Base-by-base conservation (phyloP, 306 rosid genomes). In the Hylodesmum podocarpum region DNA sequence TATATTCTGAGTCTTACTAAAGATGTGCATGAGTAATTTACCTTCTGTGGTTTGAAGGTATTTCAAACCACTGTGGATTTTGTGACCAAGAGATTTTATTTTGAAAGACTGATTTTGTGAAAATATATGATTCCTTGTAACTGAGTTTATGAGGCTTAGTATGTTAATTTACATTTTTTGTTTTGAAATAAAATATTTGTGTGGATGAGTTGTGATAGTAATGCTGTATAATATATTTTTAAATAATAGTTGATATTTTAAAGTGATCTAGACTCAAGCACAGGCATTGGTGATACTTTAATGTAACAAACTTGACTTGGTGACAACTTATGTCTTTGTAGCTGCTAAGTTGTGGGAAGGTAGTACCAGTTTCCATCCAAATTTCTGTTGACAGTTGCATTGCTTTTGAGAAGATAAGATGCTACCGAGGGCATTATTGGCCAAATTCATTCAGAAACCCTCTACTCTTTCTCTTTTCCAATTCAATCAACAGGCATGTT, bases 401-500 rank as follows among this genome's bases (percentile, higher is more conserved):
- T 49, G 8, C 18, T 71, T 46, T 0, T 8, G 2, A 40, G 66
- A 28, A 51, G 21, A 28, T 8, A 57, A 59, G 79, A 78, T 70
- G 94, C 64, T 85, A 84, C 67, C 81, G 70, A 84, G 82, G 71
- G 86, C 68, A 33, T 40, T 90, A 41, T 66, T 86, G 33, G 41
- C 46, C 6, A 79, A 73, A 83, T 77, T 83, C 74, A 58, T 44
- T 13, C 70, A 22, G 69, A 76, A 81, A 31, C 57, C 66, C 40
- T 16, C 81, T 36, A 25, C 44, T 33, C 2, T 62, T 83, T 28
- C 78, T 70, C 68, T 61, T 12, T 75, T 88, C 67, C 93, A 74
- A 63, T 86, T 89, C 85, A 85, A 80, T 51, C 98, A 90, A 63
- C 78, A 78, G 86, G 97, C 77, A 47, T 13, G 25, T 66, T 28